Evolutionary conservation across 1,139 yeast species (phyloP), one percentile per base, ranked within the genome.

Genomic region (Tardiomyces depauwii): DNA sequence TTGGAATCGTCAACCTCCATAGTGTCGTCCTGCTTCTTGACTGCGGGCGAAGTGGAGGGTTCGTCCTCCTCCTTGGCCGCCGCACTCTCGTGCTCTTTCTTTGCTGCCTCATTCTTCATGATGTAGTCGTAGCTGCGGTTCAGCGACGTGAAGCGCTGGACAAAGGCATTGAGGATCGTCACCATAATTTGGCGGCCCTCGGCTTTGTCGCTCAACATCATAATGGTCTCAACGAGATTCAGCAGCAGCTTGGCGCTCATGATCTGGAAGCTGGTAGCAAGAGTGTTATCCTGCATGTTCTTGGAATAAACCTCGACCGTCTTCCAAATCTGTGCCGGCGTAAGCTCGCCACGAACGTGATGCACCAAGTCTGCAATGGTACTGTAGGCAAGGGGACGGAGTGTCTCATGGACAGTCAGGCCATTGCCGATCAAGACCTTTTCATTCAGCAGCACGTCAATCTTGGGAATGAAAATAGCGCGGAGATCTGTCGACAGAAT

Each of bases 301-400:
- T 75, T 78, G 58, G 96, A 84, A 60, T 87, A 93, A 47, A 87
- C 84, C 42, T 73, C 75, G 2, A 93, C 94, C 0, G 96, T 86
- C 48, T 84, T 82, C 82, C 95, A 82, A 11, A 91, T 84, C 60
- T 88, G 96, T 39, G 77, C 78, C 1, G 93, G 78, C 1, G 86
- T 80, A 48, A 93, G 71, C 53, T 89, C 95, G 47, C 81, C 78
- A 56, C 97, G 78, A 2, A 91, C 94, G 57, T 86, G 88, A 58
- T 91, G 97, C 46, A 93, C 84, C 57, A 93, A 81, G 61, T 93
- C 99, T 0, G 98, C 98, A 46, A 91, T 93, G 6, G 95, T 88
- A 39, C 95, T 85, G 62, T 89, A 91, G 0, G 98, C 98, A 60
- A 93, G 69, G 0, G 97, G 97, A 14, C 71, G 66, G 45, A 93